Conservation (phyloP, 1,284 basidiomycete genomes). For the Ganoderma lingzhi region DNA sequence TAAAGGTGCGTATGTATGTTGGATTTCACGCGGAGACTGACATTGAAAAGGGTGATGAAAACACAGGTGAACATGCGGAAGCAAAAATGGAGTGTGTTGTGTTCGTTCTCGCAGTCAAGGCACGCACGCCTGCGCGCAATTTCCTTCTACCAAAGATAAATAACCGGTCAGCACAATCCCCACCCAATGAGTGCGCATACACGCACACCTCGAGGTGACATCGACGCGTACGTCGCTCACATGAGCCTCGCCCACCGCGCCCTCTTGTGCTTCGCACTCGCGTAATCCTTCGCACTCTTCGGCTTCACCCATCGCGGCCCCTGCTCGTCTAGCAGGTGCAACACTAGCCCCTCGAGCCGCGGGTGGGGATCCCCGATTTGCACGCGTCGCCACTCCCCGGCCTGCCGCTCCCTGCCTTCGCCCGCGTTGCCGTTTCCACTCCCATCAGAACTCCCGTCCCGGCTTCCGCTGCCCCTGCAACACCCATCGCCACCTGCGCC, state of each 20-base stretch:
- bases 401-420: background rate
- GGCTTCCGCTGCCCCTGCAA: background rate
- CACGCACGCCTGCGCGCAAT: background rate
- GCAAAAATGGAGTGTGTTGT: background rate
- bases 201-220: background rate
- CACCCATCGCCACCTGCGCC: background rate
- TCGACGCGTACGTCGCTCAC: background rate
- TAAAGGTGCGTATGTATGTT: background rate
- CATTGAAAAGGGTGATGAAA: background rate
- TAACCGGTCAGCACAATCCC: background rate
- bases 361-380: slow-evolving; percentile 13
- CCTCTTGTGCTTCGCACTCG: slow-evolving; percentile 3
- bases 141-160: background rate
- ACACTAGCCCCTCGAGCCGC: slow-evolving; percentile 21
- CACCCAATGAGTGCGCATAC: background rate
- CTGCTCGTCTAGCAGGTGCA: slow-evolving; percentile 17
- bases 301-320: slow-evolving; percentile 24
- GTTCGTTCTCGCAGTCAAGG: background rate
- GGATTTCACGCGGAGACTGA: background rate
- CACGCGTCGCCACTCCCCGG: slow-evolving; percentile 8
- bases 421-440: background rate
- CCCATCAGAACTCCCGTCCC: background rate
- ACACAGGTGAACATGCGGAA: background rate
- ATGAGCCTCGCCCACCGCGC: background rate
- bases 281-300: slow-evolving; percentile 13